Evolutionary conservation across 106 monocot genomes (phyloP).

Genomic region (Acorus calamus): DNA sequence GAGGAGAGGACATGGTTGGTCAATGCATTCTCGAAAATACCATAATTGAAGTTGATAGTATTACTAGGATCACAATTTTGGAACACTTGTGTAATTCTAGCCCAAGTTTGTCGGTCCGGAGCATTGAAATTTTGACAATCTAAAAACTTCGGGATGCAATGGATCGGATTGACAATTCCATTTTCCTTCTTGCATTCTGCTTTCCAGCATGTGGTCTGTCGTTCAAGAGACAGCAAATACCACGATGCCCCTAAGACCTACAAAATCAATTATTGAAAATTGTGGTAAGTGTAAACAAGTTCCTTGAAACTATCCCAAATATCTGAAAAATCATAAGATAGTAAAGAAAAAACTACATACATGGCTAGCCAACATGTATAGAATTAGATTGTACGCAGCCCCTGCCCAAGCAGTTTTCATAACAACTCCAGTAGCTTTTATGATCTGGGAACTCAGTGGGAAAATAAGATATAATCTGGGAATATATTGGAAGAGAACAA

Average conservation of each 20-base stretch:
- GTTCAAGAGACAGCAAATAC: conserved; percentile 55
- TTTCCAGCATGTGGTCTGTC: conserved; percentile 89
- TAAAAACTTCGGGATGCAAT: conserved; percentile 34
- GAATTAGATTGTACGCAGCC: conserved; percentile 76
- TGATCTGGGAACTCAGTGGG: conserved; percentile 62
- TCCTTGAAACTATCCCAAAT: not conserved
- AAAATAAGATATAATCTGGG: conserved; percentile 84
- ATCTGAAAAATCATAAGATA: not conserved
- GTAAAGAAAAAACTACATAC: conserved; percentile 30
- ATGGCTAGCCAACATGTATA: conserved; percentile 93
- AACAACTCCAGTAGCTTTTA: conserved; percentile 69
- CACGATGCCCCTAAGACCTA: conserved; percentile 76
- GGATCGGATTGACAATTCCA: not conserved
- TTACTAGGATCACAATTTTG: conserved; percentile 42
- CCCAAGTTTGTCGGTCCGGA: conserved; percentile 25
- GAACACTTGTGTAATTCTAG: conserved; percentile 43
- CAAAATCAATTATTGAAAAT: not conserved
- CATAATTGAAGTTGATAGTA: conserved; percentile 43
- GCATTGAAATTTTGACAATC: conserved; percentile 32
- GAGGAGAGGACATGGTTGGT: conserved; percentile 35
- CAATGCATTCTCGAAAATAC: conserved; percentile 52
- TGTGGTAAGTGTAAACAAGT: too few relatives aligned
- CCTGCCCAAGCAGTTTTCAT: conserved; percentile 86
- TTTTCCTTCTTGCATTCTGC: conserved; percentile 36
- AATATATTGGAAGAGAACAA: conserved; percentile 75